Base-by-base conservation (phyloP, 441 rosid genomes). In the Pelargonium citronellum region DNA sequence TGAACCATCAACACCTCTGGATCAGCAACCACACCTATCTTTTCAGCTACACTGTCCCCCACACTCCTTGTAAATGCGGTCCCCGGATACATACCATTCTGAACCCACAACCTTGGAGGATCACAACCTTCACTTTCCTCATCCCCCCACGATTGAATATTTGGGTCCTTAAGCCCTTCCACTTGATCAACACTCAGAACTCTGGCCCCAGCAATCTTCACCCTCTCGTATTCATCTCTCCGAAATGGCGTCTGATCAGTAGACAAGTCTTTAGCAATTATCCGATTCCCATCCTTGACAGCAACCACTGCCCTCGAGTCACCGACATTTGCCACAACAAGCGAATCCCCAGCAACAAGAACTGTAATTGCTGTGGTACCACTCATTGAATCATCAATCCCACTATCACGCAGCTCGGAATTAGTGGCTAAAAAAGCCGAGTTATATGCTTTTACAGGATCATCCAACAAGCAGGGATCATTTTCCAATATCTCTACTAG, bases 51-150 rank as follows among this genome's bases (percentile, higher is more conserved):
- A 63, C 75, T 55, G 79, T 95, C 99, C 64, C 98, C 99, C 30
- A 95, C 82, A 71, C 99, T 95, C 75, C 96, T 87, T 0, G 96
- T 82, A 79, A 94, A 91, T 3, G 98, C 98, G 0, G 98, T 88
- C 63, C 97, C 98, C 0, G 99, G 95, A 64, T 82, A 95, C 95
- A 86, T 89, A 22, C 89, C 99, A 46, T 95, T 83, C 71, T 85
- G 96, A 64, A 95, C 91, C 98, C 99, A 90, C 79, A 95, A 79
- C 80, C 98, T 90, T 0, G 99, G 98, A 66, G 99, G 99, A 80
- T 92, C 97, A 34, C 84, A 81, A 43, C 97, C 97, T 61, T 88
- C 80, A 58, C 84, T 95, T 82, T 92, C 97, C 81, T 95, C 99
- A 73, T 82, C 83, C 0, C 91, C 95, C 99, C 95, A 90, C 0